Evolutionary conservation across 176 grass and related monocot species (phyloP), one percentile per base, ranked within the genome.

Genomic region (Chloris gayana): DNA sequence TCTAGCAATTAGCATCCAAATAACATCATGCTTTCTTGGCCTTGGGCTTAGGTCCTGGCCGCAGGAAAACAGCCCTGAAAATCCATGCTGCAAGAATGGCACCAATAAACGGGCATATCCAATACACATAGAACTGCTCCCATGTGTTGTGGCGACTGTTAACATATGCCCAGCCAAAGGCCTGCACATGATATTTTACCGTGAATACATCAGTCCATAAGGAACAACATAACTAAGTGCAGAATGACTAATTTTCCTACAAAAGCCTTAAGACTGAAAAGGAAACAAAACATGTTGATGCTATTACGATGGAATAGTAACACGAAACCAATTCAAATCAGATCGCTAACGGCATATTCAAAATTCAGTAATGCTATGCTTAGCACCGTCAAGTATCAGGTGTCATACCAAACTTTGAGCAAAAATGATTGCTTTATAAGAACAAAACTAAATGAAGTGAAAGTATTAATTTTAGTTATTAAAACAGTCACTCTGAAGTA

Each of bases 51-150:
- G 87, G 77, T 62, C 84, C 22, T 1, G 67, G 79, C 39, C 7
- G 39, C 2, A 85, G 77, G 59, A 91, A 94, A 24, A 98, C 2
- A 31, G 85, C 54, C 75, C 72, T 91, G 81, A 98, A 98, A 67
- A 75, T 87, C 80, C 83, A 92, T 31, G 89, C 95, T 63, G 95
- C 95, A 67, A 92, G 70, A 84, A 94, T 80, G 46, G 92, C 90
- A 44, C 92, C 95, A 58, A 94, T 19, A 19, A 98, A 98, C 17
- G 95, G 95, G 89, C 95, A 91, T 90, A 98, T 98, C 95, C 95
- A 98, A 72, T 98, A 98, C n/a, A 98, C 95, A 17, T 98, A 98
- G 60, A 98, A 91, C 73, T 98, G 95, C 49, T 98, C 95, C 92
- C 92, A 98, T 0, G 92, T 98, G 81, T 98, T 89, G 82, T 98